Percentiles rank a stretch among this genome's conserved stretches.
phyloP scores from a whole-genome alignment of 805 yeast species.

The Kodamaea neixiangensis region DNA sequence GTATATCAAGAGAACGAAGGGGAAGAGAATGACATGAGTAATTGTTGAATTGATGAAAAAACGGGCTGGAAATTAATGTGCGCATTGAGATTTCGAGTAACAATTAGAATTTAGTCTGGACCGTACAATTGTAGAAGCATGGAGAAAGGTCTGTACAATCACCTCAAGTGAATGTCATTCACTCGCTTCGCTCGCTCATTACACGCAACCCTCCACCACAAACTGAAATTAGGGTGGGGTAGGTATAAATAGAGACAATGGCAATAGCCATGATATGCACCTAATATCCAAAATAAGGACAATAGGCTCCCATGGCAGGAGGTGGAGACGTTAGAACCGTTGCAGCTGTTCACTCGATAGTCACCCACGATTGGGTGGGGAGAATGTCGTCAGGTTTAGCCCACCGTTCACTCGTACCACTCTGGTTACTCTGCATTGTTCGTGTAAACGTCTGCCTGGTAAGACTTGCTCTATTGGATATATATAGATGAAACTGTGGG shows the following conservation, averaged over 20 bases:
- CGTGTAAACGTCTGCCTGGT: too few relatives aligned
- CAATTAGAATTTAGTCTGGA: too few relatives aligned
- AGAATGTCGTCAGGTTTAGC: too few relatives aligned
- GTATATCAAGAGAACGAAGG: neutral
- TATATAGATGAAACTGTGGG: neutral
- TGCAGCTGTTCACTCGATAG: too few relatives aligned
- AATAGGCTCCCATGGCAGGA: neutral
- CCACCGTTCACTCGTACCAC: neutral
- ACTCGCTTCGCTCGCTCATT: neutral
- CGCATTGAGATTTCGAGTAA: too few relatives aligned
- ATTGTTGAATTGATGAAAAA: too few relatives aligned
- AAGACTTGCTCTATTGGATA: neutral
- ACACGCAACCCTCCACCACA: neutral
- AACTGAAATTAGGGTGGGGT: neutral
- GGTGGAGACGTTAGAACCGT: neutral
- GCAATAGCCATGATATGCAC: neutral
- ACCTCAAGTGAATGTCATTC: neutral
- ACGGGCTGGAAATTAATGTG: too few relatives aligned
- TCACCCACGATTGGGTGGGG: too few relatives aligned
- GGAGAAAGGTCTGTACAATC: too few relatives aligned
- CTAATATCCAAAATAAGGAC: neutral
- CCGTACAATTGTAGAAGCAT: too few relatives aligned
- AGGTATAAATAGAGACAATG: neutral
- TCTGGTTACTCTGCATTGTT: neutral
- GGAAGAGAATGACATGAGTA: too few relatives aligned